Conservation (phyloP, 306 rosid species). For the Trifolium pratense region DNA sequence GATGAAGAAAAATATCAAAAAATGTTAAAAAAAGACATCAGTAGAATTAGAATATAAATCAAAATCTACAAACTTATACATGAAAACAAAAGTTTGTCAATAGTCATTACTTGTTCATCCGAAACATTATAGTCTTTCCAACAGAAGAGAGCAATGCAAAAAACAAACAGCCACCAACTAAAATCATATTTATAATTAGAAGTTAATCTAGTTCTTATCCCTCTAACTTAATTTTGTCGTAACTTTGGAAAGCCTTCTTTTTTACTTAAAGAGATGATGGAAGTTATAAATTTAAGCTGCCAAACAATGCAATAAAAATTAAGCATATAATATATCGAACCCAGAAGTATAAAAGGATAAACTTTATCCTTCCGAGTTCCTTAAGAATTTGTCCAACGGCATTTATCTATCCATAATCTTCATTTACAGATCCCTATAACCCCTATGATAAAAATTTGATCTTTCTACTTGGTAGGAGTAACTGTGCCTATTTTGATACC, state of each 20-base stretch:
- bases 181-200: neutral
- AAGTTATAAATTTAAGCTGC: too few species aligned
- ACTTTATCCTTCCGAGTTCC: too few species aligned
- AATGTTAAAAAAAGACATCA: slow-evolving; percentile 29
- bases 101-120: neutral
- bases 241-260: too few species aligned
- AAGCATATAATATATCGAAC: neutral
- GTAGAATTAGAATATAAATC: slow-evolving; percentile 23
- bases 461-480: slow-evolving; percentile 12
- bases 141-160: slow-evolving; percentile 6
- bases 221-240: too few species aligned
- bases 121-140: neutral
- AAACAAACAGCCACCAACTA: neutral
- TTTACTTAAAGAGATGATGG: too few species aligned
- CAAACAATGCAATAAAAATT: too few species aligned
- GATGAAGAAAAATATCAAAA: neutral
- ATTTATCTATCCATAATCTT: neutral
- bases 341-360: neutral
- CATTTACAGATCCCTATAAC: slow-evolving; percentile 6
- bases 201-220: too few species aligned
- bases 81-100: slow-evolving; percentile 5
- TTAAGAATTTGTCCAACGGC: neutral
- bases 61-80: slow-evolving; percentile 7
- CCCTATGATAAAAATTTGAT: too few species aligned
- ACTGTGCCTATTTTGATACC: neutral